A percentile compares a stretch with the other conserved stretches of the same genome.
Evolutionary conservation across 169 alveolate genomes (phyloP).

Genomic region (Besnoitia besnoiti): DNA sequence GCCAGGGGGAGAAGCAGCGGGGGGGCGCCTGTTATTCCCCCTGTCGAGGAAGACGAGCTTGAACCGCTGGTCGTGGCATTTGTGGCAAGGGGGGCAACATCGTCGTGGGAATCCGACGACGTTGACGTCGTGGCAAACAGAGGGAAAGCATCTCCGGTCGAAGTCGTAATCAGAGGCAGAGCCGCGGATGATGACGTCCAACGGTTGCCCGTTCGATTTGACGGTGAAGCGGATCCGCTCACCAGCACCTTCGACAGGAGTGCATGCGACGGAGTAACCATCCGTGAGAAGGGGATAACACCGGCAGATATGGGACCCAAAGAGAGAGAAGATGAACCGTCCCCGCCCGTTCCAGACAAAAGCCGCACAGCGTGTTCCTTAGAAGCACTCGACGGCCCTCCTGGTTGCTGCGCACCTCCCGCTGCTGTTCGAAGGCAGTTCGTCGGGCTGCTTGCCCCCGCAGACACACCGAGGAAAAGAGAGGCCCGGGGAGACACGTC

Average conservation of each 20-base stretch:
- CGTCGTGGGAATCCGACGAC: neutral
- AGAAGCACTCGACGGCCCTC: neutral
- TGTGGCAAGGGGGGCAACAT: neutral
- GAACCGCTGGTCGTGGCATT: neutral
- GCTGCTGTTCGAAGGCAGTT: no score
- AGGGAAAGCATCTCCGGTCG: neutral
- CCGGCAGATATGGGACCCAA: neutral
- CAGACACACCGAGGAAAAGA: neutral
- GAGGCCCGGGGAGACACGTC: conserved; percentile 24
- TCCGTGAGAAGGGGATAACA: neutral
- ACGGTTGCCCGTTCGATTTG: neutral
- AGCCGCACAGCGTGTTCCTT: neutral
- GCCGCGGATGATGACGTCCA: neutral
- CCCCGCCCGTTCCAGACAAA: neutral
- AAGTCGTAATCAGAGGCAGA: neutral
- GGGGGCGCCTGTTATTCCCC: neutral
- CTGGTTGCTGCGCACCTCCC: no score
- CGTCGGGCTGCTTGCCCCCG: neutral
- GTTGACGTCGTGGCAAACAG: conserved; percentile 16
- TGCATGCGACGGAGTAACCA: neutral
- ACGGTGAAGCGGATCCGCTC: neutral
- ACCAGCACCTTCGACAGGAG: neutral
- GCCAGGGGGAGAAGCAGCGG: conserved; percentile 8
- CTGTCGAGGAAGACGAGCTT: neutral
- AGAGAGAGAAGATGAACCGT: neutral